Percentiles rank a stretch among this genome's conserved stretches.
phyloP scores from a whole-genome alignment of 768 basidiomycete genomes.

The Phaffia tasmanica region DNA sequence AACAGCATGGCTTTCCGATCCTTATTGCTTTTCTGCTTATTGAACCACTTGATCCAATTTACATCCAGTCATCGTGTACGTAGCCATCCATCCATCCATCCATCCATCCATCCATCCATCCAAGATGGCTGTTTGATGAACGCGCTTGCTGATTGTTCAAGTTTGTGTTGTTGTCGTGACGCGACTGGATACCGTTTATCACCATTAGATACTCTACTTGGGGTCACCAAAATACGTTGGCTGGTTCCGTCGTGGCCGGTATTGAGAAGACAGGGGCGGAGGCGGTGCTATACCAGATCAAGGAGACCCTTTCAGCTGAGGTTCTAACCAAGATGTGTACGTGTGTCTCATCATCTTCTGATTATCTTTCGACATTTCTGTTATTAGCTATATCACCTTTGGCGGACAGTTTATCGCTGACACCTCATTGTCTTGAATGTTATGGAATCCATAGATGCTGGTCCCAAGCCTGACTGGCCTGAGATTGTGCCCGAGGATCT shows the following conservation, averaged over 20 bases:
- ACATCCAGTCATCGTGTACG: too few relatives aligned
- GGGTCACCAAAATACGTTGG: constrained; percentile 19
- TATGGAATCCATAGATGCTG: constrained; percentile 5
- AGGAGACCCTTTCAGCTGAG: constrained; percentile 24
- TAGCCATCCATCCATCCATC: too few relatives aligned
- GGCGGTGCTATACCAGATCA: constrained; percentile 7
- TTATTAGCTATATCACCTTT: background rate
- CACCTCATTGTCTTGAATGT: background rate
- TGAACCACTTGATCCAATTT: too few relatives aligned
- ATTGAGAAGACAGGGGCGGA: background rate
- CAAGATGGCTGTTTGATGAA: too few relatives aligned
- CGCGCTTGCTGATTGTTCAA: too few relatives aligned
- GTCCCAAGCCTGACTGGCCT: constrained; percentile 9
- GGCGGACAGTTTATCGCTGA: background rate
- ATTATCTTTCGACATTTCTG: background rate
- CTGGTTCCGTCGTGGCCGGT: constrained; percentile 6
- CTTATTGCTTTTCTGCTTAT: too few relatives aligned
- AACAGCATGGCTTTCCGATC: too few relatives aligned
- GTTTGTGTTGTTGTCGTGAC: too few relatives aligned
- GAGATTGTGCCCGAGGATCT: constrained; percentile 16
- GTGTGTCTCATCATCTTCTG: background rate
- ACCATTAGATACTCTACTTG: constrained; percentile 5
- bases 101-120: too few relatives aligned
- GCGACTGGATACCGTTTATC: too few relatives aligned
- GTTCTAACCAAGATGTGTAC: constrained; percentile 24